Evolutionary conservation across 352 stramenopile genomes (phyloP).

Genomic region (Pythium diclinum): DNA sequence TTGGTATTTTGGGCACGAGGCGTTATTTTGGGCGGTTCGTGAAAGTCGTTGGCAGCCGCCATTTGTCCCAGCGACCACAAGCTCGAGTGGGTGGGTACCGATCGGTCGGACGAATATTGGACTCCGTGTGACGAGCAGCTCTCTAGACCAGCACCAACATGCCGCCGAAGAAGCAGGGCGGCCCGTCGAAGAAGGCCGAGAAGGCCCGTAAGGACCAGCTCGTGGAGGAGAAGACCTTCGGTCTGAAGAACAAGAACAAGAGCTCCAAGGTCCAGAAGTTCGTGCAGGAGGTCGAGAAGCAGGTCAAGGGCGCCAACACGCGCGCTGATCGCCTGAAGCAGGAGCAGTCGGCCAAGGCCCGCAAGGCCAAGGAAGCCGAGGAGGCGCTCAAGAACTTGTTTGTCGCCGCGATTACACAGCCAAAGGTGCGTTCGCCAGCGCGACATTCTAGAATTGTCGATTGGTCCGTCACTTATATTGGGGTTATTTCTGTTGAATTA

Average conservation of each 20-base stretch:
- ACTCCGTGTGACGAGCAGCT: neutral
- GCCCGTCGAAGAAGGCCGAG: constrained; percentile 80
- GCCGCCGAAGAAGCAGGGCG: constrained; percentile 72
- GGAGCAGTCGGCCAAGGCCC: constrained; percentile 72
- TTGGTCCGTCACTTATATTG: neutral
- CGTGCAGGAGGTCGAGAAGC: constrained; percentile 88
- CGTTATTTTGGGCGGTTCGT: neutral
- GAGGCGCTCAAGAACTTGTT: constrained; percentile 85
- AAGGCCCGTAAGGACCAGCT: constrained; percentile 92
- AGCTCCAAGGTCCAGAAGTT: constrained; percentile 95
- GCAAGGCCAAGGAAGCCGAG: constrained; percentile 80
- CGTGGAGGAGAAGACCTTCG: constrained; percentile 99
- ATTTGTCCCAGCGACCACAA: neutral
- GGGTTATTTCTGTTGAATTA: constrained; percentile 26
- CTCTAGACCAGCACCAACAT: constrained; percentile 30
- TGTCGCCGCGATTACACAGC: constrained; percentile 82
- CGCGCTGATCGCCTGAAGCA: constrained; percentile 78
- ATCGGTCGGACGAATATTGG: constrained; percentile 4
- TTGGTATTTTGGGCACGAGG: neutral
- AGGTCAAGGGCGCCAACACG: constrained; percentile 81
- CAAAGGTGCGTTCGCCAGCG: constrained; percentile 43
- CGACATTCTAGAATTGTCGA: constrained; percentile 15
- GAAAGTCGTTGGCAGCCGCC: neutral
- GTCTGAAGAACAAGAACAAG: constrained; percentile 99
- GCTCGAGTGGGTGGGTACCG: neutral